These are phyloP conservation scores for Ligustrum vulgare DNA, from an alignment of 257 asterid species.

Conservation along the genomic window DNA sequence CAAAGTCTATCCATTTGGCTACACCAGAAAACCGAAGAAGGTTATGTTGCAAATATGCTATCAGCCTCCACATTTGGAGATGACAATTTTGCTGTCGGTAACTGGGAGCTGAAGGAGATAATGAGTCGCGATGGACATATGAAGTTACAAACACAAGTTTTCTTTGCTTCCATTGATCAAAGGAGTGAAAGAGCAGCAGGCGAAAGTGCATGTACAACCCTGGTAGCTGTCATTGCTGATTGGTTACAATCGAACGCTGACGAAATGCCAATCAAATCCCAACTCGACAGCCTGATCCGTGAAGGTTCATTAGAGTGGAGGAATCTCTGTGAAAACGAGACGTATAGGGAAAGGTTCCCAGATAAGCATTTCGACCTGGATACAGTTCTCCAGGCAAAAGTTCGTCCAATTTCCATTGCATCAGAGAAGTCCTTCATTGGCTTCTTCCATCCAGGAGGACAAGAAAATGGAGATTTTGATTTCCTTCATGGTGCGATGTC, in stretches of 20 bases:
- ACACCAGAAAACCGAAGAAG: slow-evolving; percentile 36
- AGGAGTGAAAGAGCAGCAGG: slow-evolving; percentile 86
- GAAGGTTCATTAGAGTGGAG: slow-evolving; percentile 93
- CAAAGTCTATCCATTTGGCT: slow-evolving; percentile 18
- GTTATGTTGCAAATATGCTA: slow-evolving; percentile 28
- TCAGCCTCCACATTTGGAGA: slow-evolving; percentile 63
- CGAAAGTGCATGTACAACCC: slow-evolving; percentile 85
- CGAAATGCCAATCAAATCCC: slow-evolving; percentile 77
- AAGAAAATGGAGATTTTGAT: slow-evolving; percentile 54
- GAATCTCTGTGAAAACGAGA: slow-evolving; percentile 65
- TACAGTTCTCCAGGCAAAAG: slow-evolving; percentile 64
- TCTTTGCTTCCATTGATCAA: slow-evolving; percentile 86
- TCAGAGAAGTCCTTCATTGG: slow-evolving; percentile 76
- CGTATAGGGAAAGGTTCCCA: slow-evolving; percentile 57
- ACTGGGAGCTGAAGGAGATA: slow-evolving; percentile 73
- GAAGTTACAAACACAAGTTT: slow-evolving; percentile 68
- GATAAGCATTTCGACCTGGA: slow-evolving; percentile 93
- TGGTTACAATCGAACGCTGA: slow-evolving; percentile 61
- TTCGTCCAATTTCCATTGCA: slow-evolving; percentile 56
- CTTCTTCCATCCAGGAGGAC: slow-evolving; percentile 70
- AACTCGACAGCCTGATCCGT: slow-evolving; percentile 74
- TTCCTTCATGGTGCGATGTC: slow-evolving; percentile 79
- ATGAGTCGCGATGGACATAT: slow-evolving; percentile 70
- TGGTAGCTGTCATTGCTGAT: slow-evolving; percentile 84
- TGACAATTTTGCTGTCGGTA: slow-evolving; percentile 68